A percentile compares a stretch with the other conserved stretches of the same genome.
Evolutionary conservation across 768 basidiomycete species (phyloP).

Genomic region (Kwoniella botswanensis): DNA sequence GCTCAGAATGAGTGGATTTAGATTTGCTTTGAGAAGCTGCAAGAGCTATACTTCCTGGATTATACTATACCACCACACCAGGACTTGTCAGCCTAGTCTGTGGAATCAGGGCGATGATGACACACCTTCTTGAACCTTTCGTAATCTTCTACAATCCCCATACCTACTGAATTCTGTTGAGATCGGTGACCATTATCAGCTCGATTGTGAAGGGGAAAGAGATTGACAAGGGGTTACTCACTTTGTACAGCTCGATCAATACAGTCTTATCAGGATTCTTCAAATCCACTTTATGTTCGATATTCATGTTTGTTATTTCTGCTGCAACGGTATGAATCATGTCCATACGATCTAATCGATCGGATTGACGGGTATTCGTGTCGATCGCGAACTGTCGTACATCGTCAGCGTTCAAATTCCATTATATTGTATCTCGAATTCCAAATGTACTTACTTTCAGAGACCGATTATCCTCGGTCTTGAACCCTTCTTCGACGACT

Average conservation of each 20-base stretch:
- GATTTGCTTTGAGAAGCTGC: conserved; percentile 11
- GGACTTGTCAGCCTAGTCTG: neutral
- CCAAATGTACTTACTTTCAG: conserved; percentile 33
- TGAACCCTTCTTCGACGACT: conserved; percentile 29
- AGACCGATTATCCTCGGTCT: conserved; percentile 25
- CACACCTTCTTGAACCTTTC: conserved; percentile 44
- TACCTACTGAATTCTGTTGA: conserved; percentile 37
- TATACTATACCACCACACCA: conserved; percentile 7
- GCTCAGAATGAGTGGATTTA: neutral
- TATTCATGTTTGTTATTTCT: conserved; percentile 30
- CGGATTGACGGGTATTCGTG: conserved; percentile 37
- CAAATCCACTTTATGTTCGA: conserved; percentile 45
- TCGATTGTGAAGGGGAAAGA: no score
- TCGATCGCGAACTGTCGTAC: conserved; percentile 37
- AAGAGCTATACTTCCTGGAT: conserved; percentile 15
- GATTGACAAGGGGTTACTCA: conserved; percentile 16
- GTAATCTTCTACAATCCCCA: conserved; percentile 46
- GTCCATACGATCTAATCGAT: conserved; percentile 40
- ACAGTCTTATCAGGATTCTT: conserved; percentile 45
- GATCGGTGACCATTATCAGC: no score
- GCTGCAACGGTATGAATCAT: conserved; percentile 46
- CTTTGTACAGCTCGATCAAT: conserved; percentile 42
- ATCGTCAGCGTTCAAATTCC: neutral
- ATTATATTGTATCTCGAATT: no score
- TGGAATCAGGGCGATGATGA: neutral